A percentile compares a stretch with the other conserved stretches of the same genome.
These are phyloP conservation scores for Acorus calamus DNA, from an alignment of 106 monocot genomes.

Conservation along the genomic window DNA sequence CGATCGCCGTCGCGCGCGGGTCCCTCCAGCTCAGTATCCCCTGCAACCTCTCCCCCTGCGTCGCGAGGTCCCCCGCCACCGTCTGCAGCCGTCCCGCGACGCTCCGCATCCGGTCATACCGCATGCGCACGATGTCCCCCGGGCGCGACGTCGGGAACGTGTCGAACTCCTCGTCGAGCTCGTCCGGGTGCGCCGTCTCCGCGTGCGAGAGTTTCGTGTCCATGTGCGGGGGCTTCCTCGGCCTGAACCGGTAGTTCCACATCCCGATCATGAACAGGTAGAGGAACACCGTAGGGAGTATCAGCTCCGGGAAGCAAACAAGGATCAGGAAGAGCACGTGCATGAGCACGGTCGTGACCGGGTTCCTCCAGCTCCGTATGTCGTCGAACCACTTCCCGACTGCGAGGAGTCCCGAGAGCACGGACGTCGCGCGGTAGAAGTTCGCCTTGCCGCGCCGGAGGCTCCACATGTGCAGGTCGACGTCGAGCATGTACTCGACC, in stretches of 20 bases:
- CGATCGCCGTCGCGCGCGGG: slow-evolving; percentile 20
- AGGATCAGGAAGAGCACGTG: slow-evolving; percentile 22
- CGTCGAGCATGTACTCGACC: slow-evolving; percentile 30
- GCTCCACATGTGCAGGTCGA: slow-evolving; percentile 27
- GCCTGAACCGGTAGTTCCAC: slow-evolving; percentile 19
- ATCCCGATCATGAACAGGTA: slow-evolving; percentile 28
- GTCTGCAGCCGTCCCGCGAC: slow-evolving; percentile 25
- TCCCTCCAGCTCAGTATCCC: slow-evolving; percentile 27
- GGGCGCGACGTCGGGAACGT: slow-evolving; percentile 3
- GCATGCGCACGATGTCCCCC: slow-evolving; percentile 9
- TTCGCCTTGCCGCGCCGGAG: slow-evolving; percentile 30
- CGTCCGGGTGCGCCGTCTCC: slow-evolving; percentile 2
- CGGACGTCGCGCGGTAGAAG: slow-evolving; percentile 24
- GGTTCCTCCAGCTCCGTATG: slow-evolving; percentile 19
- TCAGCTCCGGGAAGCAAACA: slow-evolving; percentile 27
- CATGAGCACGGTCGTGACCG: slow-evolving; percentile 20
- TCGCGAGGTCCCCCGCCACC: slow-evolving; percentile 24
- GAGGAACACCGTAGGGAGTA: slow-evolving; percentile 20
- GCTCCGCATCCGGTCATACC: slow-evolving; percentile 25
- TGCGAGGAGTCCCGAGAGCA: slow-evolving; percentile 13
- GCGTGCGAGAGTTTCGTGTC: slow-evolving; percentile 28
- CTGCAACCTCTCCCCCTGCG: slow-evolving; percentile 24
- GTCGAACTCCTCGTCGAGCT: slow-evolving; percentile 5
- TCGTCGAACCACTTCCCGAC: slow-evolving; percentile 15
- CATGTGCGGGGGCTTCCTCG: slow-evolving; percentile 20